Evolutionary conservation across 352 stramenopile species (phyloP), one percentile per base, ranked within the genome.

Genomic region (Globisporangium spinosum): DNA sequence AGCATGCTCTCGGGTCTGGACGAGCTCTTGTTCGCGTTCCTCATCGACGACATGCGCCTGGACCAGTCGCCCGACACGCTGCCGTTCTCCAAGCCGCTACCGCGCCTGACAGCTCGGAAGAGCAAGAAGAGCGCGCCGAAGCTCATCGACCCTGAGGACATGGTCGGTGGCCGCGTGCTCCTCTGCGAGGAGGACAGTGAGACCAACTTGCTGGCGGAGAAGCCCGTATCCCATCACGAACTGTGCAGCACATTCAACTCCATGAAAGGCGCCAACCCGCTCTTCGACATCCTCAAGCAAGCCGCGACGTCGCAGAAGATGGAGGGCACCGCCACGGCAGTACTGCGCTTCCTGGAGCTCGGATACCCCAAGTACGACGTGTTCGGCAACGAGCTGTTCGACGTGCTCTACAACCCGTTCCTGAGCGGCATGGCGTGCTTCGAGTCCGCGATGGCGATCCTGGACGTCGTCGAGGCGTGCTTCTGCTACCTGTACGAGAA

Each of bases 291-390:
- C 10, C 74, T 93, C 58, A 78, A 76, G 59, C 74, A 88, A 56
- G 84, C 84, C 0, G 74, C 79, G 35, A 76, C 83, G 10, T 81
- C 80, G 8, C 82, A 92, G 63, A 81, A 80, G 20, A 70, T 95
- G 54, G 85, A 93, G 63, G 87, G 93, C 55, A 85, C 87, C 0
- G 81, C 77, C 0, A 82, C 77, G 61, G 83, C 83, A 5, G 85
- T 95, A 40, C 77, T 95, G 53, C 85, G 82, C 2, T 92, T 95
- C 77, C 68, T 95, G 45, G 87, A 95, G 65, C 73, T 95, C n/a
- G 85, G 87, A 6, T 91, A 93, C 66, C 87, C 87, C 0, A 85
- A 93, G 64, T 95, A 95, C 70, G 82, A 95, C 54, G 85, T 95
- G 12, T 92, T 93, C 64, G 87, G 85, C 45, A 89, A 76, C 5